A percentile compares a stretch with the other conserved stretches of the same genome.
phyloP scores from a whole-genome alignment of 1,284 basidiomycete species.

The Dichomitus squalens region DNA sequence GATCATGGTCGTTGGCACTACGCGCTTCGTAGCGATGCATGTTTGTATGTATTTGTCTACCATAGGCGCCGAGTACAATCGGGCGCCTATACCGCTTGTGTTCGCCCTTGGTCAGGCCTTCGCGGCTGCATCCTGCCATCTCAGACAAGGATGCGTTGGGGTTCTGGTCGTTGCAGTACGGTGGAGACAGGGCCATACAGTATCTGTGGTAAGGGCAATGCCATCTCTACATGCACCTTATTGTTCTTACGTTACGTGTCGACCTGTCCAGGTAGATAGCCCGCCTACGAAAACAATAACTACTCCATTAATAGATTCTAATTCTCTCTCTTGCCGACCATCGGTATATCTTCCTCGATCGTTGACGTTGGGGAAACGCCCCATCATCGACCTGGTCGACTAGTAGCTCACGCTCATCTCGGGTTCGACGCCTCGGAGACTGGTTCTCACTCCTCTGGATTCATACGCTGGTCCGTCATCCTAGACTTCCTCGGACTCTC shows the following conservation, averaged over 20 bases:
- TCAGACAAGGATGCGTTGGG: too few relatives aligned
- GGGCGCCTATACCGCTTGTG: too few relatives aligned
- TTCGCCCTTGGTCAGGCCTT: too few relatives aligned
- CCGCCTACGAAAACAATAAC: constrained; percentile 13
- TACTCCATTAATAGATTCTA: constrained; percentile 10
- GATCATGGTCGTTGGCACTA: too few relatives aligned
- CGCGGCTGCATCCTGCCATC: too few relatives aligned
- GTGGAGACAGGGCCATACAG: too few relatives aligned
- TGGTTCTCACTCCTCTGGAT: constrained; percentile 11
- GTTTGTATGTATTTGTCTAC: not conserved
- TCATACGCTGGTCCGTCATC: constrained; percentile 10
- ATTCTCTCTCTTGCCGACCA: constrained; percentile 13
- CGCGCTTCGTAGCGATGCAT: not conserved
- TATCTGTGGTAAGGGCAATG: not conserved
- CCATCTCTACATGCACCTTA: not conserved
- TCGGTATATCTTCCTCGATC: constrained; percentile 17
- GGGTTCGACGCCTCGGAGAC: constrained; percentile 11
- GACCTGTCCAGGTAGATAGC: not conserved
- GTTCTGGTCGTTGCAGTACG: not conserved
- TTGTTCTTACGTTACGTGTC: constrained; percentile 9
- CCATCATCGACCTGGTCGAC: constrained; percentile 17
- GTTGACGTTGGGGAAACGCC: not conserved
- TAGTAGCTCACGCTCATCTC: constrained; percentile 2
- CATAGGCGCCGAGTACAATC: not conserved
- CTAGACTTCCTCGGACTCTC: not conserved